Evolutionary conservation across 225 moss, liverwort and hornwort species (phyloP), one percentile per base, ranked within the genome.

Genomic region (Physcomitrellopsis africana): DNA sequence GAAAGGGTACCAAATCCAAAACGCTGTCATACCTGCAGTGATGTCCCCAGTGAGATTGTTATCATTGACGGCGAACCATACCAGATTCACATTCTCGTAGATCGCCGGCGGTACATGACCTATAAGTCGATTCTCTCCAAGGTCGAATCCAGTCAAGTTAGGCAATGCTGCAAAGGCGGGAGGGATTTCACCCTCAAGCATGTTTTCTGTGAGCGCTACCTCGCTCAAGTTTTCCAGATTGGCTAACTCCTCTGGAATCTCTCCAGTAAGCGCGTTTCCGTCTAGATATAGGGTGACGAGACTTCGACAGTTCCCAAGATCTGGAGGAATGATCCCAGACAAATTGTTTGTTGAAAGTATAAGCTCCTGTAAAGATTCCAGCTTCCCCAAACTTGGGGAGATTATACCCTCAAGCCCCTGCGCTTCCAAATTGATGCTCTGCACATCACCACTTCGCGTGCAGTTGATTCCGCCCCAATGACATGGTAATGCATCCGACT

Each of bases 401-500:
- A 79, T 73, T 1, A 14, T 13, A 9, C 79, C 79, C 52, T 66
- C 51, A 18, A 79, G 26, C 51, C 11, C 60, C 51, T 72, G 68
- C 9, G 15, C 8, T 3, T 60, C 20, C 59, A 79, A 67, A 18
- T 22, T 8, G 22, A 73, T 41, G 10, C 16, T 32, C 12, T 5
- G 53, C 41, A 79, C 79, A 29, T 19, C 7, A 6, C 79, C 73
- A 11, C 22, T n/a, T 3, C 14, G 1, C 8, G 67, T 73, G 26
- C 79, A 79, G 1, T 0, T 56, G 32, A 79, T 68, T 8, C 70
- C 64, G n/a, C 48, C 49, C 73, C 73, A 79, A 12, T 20, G 8
- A 17, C 79, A 73, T 2, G 79, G 73, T 3, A 60, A 65, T 22
- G 17, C 18, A 12, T 79, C 67, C 4, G 45, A 54, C 10, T 41